These are phyloP conservation scores for Xerocomellus chrysenteron DNA, from an alignment of 768 basidiomycete genomes.

Conservation along the genomic window DNA sequence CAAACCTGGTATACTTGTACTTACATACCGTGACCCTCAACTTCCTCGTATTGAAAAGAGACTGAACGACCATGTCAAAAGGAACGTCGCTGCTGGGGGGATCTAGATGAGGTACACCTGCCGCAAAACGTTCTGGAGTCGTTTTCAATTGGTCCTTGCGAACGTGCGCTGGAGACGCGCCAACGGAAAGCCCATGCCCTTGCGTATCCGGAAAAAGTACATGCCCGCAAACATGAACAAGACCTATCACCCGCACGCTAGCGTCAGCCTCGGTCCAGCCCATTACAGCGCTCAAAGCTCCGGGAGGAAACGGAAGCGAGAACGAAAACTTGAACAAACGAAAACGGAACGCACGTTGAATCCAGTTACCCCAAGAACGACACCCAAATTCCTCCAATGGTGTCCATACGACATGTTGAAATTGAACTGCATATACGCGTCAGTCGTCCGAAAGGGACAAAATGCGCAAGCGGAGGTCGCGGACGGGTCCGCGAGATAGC, in stretches of 20 bases:
- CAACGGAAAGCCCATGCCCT: slow-evolving; percentile 4
- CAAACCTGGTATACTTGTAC: too few species aligned
- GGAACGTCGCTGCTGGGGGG: too few species aligned
- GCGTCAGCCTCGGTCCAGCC: neutral
- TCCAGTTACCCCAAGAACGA: slow-evolving; percentile 11
- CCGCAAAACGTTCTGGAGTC: neutral
- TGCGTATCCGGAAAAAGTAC: slow-evolving; percentile 33
- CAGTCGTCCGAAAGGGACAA: slow-evolving; percentile 49
- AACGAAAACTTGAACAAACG: too few species aligned
- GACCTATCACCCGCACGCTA: slow-evolving; percentile 19
- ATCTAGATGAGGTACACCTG: too few species aligned
- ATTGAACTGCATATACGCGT: neutral
- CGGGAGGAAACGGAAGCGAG: too few species aligned
- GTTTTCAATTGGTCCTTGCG: neutral
- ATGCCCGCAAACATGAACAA: slow-evolving; percentile 29
- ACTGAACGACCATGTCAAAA: too few species aligned
- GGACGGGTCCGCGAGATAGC: slow-evolving; percentile 54
- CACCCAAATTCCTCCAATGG: slow-evolving; percentile 9
- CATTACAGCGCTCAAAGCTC: too few species aligned
- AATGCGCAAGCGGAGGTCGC: slow-evolving; percentile 54
- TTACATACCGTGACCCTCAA: too few species aligned
- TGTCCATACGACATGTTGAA: slow-evolving; percentile 7
- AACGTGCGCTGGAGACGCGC: neutral
- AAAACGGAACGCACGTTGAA: slow-evolving; percentile 43
- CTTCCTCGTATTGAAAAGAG: too few species aligned